These are phyloP conservation scores for Globisporangium canariense DNA, from an alignment of 352 stramenopile genomes.

Conservation along the genomic window DNA sequence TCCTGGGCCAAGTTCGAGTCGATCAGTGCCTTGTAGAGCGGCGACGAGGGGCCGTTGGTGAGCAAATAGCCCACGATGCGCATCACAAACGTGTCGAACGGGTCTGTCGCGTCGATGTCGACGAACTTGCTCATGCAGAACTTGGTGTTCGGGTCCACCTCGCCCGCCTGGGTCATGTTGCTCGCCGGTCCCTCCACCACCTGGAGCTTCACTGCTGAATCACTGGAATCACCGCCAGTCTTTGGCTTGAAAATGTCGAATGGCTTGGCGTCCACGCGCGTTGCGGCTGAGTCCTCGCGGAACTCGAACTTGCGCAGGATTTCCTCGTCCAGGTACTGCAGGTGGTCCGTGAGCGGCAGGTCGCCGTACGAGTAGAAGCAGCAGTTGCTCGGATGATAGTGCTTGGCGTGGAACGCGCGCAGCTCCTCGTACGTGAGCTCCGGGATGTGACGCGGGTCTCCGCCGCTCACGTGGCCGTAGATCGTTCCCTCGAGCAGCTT, in stretches of 20 bases:
- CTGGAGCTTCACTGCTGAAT: constrained; percentile 22
- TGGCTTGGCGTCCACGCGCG: constrained; percentile 38
- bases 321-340: constrained; percentile 70
- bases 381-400: constrained; percentile 90
- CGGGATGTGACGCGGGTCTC: constrained; percentile 66
- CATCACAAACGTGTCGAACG: constrained; percentile 76
- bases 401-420: constrained; percentile 67
- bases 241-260: constrained; percentile 39
- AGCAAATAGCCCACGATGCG: constrained; percentile 77
- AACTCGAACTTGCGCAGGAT: constrained; percentile 71
- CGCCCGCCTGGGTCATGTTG: constrained; percentile 45
- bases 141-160: constrained; percentile 72
- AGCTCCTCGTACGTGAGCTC: constrained; percentile 78
- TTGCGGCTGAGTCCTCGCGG: constrained; percentile 39
- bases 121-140: constrained; percentile 77
- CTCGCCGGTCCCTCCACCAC: constrained; percentile 52
- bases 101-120: constrained; percentile 58
- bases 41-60: constrained; percentile 73
- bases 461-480: constrained; percentile 82
- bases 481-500: constrained; percentile 89
- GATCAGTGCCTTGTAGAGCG: constrained; percentile 81
- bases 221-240: not conserved
- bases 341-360: constrained; percentile 68
- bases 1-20: constrained; percentile 73
- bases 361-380: constrained; percentile 91